phyloP scores from a whole-genome alignment of 495 filamentous ascomycete species.

The Penicillium silybi region DNA sequence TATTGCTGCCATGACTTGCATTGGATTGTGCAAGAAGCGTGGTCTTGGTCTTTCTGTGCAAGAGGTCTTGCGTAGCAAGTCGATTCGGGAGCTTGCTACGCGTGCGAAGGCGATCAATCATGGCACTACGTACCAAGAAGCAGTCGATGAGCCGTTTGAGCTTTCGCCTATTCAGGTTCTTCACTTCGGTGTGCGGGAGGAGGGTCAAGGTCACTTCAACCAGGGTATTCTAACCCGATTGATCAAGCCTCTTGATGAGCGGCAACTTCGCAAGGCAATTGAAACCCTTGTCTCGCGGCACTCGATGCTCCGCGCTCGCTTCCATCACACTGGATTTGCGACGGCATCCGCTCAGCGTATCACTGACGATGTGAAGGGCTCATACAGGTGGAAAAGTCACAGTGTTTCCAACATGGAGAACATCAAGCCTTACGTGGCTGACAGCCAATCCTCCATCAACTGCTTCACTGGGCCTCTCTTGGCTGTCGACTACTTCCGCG shows the following conservation, averaged over 20 bases:
- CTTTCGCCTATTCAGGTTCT: slow-evolving; percentile 70
- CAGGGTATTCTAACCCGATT: slow-evolving; percentile 63
- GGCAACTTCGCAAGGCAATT: slow-evolving; percentile 49
- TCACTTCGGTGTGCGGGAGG: slow-evolving; percentile 55
- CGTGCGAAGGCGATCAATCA: slow-evolving; percentile 29
- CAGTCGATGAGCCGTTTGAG: slow-evolving; percentile 49
- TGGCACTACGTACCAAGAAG: slow-evolving; percentile 34
- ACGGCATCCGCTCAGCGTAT: slow-evolving; percentile 35
- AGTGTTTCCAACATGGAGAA: slow-evolving; percentile 16
- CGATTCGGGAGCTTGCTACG: slow-evolving; percentile 40
- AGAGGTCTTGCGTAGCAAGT: slow-evolving; percentile 45
- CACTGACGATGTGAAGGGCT: slow-evolving; percentile 32
- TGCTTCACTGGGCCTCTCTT: slow-evolving; percentile 41
- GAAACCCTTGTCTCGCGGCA: slow-evolving; percentile 59
- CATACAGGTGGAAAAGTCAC: slow-evolving; percentile 35
- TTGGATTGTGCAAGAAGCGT: slow-evolving; percentile 47
- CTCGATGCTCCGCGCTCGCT: slow-evolving; percentile 71
- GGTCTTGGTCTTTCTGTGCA: slow-evolving; percentile 54
- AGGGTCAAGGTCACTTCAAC: slow-evolving; percentile 67
- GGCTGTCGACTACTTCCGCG: slow-evolving; percentile 46
- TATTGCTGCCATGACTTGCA: slow-evolving; percentile 65
- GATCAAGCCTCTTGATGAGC: slow-evolving; percentile 42
- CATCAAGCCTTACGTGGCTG: slow-evolving; percentile 27
- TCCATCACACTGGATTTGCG: slow-evolving; percentile 29
- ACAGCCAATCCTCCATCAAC: slow-evolving; percentile 44